Evolutionary conservation across 306 rosid genomes (phyloP).

Genomic region (Inga laurina): DNA sequence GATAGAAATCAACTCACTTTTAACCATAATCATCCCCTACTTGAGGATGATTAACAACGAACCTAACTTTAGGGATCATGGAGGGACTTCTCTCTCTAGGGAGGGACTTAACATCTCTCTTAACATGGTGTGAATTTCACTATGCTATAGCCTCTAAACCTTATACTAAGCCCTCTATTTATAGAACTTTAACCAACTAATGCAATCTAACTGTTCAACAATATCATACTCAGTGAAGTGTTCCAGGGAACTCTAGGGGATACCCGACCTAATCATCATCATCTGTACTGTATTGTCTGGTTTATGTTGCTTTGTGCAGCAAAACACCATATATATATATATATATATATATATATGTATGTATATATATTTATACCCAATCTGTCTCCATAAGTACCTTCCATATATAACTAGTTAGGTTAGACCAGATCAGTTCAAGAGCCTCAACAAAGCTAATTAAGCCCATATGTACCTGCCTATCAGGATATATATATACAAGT

Average conservation of each 20-base stretch:
- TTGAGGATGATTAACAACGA: too few relatives aligned
- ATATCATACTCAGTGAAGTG: conserved; percentile 17
- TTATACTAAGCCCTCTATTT: too few relatives aligned
- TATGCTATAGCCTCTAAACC: too few relatives aligned
- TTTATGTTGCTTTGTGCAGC: background rate
- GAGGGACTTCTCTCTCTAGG: too few relatives aligned
- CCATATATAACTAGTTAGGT: background rate
- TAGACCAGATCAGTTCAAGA: background rate
- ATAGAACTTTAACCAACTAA: too few relatives aligned
- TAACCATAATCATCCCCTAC: too few relatives aligned
- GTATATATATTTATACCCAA: background rate
- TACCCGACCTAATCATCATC: background rate
- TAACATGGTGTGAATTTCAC: too few relatives aligned
- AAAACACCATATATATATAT: background rate
- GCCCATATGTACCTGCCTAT: background rate
- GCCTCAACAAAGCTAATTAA: background rate
- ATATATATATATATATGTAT: background rate
- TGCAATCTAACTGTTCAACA: too few relatives aligned
- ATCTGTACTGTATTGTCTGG: background rate
- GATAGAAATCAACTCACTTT: too few relatives aligned
- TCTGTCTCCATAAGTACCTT: background rate
- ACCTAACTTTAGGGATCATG: too few relatives aligned
- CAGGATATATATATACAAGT: background rate
- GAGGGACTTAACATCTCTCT: too few relatives aligned
- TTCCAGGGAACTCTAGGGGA: conserved; percentile 26